phyloP scores from a whole-genome alignment of 2,329 filamentous ascomycete genomes.

The Corynespora cassiicola region DNA sequence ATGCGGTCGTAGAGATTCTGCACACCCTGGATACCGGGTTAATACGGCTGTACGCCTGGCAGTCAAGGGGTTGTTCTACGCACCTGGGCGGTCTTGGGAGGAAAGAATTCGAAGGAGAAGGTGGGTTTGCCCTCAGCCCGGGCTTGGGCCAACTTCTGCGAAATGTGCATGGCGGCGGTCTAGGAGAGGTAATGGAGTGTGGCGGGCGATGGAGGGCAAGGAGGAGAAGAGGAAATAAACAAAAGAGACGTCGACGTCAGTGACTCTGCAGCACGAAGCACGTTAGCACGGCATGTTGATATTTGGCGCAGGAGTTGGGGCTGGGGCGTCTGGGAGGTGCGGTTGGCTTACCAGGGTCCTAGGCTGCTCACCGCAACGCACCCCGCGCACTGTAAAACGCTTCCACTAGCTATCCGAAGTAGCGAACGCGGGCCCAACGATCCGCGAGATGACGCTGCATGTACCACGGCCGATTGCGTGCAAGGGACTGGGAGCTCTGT shows the following conservation, averaged over 20 bases:
- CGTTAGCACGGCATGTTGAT: no score
- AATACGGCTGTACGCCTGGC: neutral
- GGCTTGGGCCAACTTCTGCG: constrained; percentile 84
- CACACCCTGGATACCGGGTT: constrained; percentile 66
- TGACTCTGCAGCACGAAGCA: neutral
- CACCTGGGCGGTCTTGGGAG: constrained; percentile 88
- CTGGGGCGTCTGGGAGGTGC: no score
- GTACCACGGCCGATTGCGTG: constrained; percentile 38
- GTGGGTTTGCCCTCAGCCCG: constrained; percentile 80
- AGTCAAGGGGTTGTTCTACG: constrained; percentile 3
- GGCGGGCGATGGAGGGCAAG: constrained; percentile 1
- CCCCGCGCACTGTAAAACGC: constrained; percentile 17
- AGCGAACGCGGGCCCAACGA: constrained; percentile 55
- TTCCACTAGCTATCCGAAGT: constrained; percentile 50
- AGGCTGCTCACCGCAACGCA: constrained; percentile 12
- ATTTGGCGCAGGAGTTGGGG: no score
- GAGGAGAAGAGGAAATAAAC: constrained; percentile 4
- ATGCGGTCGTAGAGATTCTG: constrained; percentile 99
- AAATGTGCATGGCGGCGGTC: constrained; percentile 83
- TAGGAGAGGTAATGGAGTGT: constrained; percentile 5
- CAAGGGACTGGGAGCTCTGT: neutral
- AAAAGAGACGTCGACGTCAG: no score
- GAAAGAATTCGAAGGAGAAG: constrained; percentile 99
- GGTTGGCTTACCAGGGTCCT: constrained; percentile 28
- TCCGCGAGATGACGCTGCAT: constrained; percentile 63